Evolutionary conservation across 306 rosid genomes (phyloP).

Genomic region (Morella rubra): DNA sequence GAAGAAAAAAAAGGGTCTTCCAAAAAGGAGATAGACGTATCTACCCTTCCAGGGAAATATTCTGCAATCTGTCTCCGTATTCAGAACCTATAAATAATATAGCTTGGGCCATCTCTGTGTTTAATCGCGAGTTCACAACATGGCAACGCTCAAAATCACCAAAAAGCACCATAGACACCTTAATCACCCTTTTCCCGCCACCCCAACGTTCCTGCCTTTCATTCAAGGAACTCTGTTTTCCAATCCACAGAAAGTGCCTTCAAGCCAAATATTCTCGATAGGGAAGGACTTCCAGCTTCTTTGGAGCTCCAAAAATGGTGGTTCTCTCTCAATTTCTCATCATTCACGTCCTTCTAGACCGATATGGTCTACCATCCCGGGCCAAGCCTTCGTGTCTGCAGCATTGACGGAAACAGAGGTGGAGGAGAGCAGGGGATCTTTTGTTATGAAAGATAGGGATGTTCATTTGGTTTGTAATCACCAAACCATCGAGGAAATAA

Average conservation of each 20-base stretch:
- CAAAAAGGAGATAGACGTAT: too few species aligned
- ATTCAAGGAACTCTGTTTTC: slow-evolving; percentile 59
- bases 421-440: slow-evolving; percentile 93
- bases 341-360: slow-evolving; percentile 47
- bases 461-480: slow-evolving; percentile 70
- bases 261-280: slow-evolving; percentile 45
- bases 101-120: neutral
- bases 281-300: slow-evolving; percentile 66
- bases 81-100: neutral
- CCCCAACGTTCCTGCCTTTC: slow-evolving; percentile 53
- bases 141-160: slow-evolving; percentile 65
- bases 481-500: slow-evolving; percentile 72
- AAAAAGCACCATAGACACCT: slow-evolving; percentile 74
- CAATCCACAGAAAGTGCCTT: slow-evolving; percentile 44
- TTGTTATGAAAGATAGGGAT: slow-evolving; percentile 56
- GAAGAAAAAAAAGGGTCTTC: too few species aligned
- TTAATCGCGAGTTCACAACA: slow-evolving; percentile 14
- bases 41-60: too few species aligned
- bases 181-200: slow-evolving; percentile 79
- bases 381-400: slow-evolving; percentile 83
- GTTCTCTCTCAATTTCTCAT: slow-evolving; percentile 62
- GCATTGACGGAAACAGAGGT: slow-evolving; percentile 81
- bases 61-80: neutral
- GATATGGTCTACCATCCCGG: slow-evolving; percentile 75
- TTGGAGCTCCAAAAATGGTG: slow-evolving; percentile 74